Evolutionary conservation across 305 asterid species (phyloP), one percentile per base, ranked within the genome.

Genomic region (Lippia alba): DNA sequence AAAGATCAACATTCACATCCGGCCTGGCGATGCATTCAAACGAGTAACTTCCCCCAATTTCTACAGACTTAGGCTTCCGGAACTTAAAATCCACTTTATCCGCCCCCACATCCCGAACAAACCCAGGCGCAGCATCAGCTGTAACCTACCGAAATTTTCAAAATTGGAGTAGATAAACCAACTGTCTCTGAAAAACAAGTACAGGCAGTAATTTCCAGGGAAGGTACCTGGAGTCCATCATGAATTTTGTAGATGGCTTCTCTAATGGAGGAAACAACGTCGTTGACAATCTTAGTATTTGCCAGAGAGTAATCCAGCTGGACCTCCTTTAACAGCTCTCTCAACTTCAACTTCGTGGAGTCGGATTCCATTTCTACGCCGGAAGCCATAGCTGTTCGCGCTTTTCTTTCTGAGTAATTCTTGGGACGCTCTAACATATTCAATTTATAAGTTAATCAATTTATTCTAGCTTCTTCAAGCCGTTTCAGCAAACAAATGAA

Each of bases 21-120:
- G 90, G 97, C 71, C 81, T 92, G 39, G 84, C 89, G 55, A 83
- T 66, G 66, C 96, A 87, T 68, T 87, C 91, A 51, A 81, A 80
- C 8, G 96, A 84, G 76, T 89, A 95, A 76, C 99, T 92, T 20
- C 99, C 99, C 11, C 96, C 84, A 79, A 92, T 63, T 76, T 95
- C 96, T 15, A 90, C 1, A 14, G 78, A 80, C 61, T 64, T 71
- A 0, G 98, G 99, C 80, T 82, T 90, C 85, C 74, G 79, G 74
- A 95, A 95, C 83, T 82, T 90, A 72, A 95, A 95, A 5, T 84
- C 97, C 17, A 90, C 97, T 75, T 89, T 95, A 76, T 95, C 99
- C 18, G 96, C 98, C 16, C 91, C 89, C 56, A 90, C 73, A 73
- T 95, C 99, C 65, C 84, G 84, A 54, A 95, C 86, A 80, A 95